Evolutionary conservation across 2,329 filamentous ascomycete genomes (phyloP).

Genomic region (Penicillium psychrosexuale): DNA sequence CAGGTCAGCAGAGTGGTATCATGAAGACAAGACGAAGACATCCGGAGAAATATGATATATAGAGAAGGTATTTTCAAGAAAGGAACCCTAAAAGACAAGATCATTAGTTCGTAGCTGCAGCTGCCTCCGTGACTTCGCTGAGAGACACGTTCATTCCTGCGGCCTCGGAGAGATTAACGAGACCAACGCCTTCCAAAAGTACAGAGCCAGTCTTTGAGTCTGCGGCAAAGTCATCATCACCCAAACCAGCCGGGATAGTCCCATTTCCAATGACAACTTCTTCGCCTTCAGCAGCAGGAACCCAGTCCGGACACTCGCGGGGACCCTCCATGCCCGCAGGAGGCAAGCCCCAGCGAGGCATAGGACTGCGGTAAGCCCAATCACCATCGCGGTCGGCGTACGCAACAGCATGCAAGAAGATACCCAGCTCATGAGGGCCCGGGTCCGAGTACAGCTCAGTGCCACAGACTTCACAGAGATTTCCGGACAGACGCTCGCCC

Average conservation of each 20-base stretch:
- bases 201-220: conserved; percentile 24
- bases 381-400: conserved; percentile 79
- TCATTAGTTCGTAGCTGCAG: neutral
- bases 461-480: conserved; percentile 74
- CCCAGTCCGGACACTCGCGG: conserved; percentile 57
- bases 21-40: neutral
- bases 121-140: neutral
- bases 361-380: conserved; percentile 82
- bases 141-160: conserved; percentile 1
- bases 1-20: conserved; percentile 3
- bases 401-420: conserved; percentile 88
- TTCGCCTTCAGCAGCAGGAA: conserved; percentile 36
- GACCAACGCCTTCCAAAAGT: conserved; percentile 35
- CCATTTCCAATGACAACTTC: conserved; percentile 41
- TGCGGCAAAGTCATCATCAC: conserved; percentile 19
- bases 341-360: conserved; percentile 84
- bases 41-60: neutral
- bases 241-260: conserved; percentile 27
- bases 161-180: conserved; percentile 32
- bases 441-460: conserved; percentile 93
- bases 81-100: neutral
- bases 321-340: conserved; percentile 70
- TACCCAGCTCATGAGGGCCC: conserved; percentile 80
- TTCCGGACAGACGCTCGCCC: conserved; percentile 88
- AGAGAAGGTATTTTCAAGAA: conserved; percentile 5